phyloP scores from a whole-genome alignment of 2,329 filamentous ascomycete species.

The Uncinocarpus reesii region DNA sequence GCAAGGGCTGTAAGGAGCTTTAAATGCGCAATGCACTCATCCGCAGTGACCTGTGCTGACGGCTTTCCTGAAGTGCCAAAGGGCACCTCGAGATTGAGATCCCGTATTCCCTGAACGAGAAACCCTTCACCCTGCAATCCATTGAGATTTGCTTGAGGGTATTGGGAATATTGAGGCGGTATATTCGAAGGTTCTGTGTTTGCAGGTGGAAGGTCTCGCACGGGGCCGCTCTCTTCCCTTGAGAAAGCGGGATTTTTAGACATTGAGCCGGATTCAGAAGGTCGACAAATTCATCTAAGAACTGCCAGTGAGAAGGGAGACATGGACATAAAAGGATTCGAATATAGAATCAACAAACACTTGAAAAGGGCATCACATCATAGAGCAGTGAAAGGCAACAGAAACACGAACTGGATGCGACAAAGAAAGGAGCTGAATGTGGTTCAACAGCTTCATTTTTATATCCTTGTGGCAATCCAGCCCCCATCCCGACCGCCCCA shows the following conservation, averaged over 20 bases:
- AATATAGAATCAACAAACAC: no score
- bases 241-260: not conserved
- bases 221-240: not conserved
- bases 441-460: no score
- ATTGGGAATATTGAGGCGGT: not conserved
- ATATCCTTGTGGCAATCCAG: no score
- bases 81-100: constrained; percentile 5
- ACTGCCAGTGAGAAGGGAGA: no score
- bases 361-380: no score
- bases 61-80: not conserved
- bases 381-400: no score
- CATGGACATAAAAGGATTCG: no score
- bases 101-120: not conserved
- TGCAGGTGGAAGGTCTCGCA: not conserved
- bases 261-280: not conserved
- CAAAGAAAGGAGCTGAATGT: no score
- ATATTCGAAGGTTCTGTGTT: not conserved
- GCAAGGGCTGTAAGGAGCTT: constrained; percentile 62
- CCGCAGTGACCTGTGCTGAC: constrained; percentile 26
- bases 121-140: not conserved
- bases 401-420: no score
- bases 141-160: not conserved
- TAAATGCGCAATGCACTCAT: constrained; percentile 61
- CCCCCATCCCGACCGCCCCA: no score
- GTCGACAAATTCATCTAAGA: no score